Evolutionary conservation across 176 grass and related monocot genomes (phyloP), one percentile per base, ranked within the genome.

Genomic region (Areca catechu): DNA sequence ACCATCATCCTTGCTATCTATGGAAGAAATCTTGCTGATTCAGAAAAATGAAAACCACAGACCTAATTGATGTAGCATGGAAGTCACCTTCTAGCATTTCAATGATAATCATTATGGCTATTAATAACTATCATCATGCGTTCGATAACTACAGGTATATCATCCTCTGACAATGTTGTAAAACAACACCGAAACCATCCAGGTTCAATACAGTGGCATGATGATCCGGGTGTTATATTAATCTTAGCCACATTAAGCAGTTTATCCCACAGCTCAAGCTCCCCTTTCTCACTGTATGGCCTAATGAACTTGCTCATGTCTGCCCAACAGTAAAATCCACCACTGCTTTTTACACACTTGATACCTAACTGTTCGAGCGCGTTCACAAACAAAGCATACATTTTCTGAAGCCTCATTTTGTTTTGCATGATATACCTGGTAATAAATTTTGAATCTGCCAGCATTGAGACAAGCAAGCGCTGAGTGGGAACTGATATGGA

Each of bases 241-340:
- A 98, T 62, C 83, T 92, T 98, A 6, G 87, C 84, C 55, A 76
- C 70, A 56, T 83, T 86, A 65, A 92, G 85, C 53, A 98, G 51
- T 66, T 83, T 85, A 53, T 85, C 78, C 87, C 87, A 98, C 60
- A 98, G 82, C 53, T 82, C 80, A 52, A 56, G 81, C 51, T 98
- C 93, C 9, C 93, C 93, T 73, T 89, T 98, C 72, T 98, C 83
- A 5, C 81, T 98, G 57, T 98, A 98, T 56, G 93, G 83, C 22
- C 50, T 60, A 63, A 98, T 92, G 66, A 80, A 92, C 27, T 61
- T 84, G 72, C 87, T 98, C 93, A 98, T 98, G 73, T 98, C 93
- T 54, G 81, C 87, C 93, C 93, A 98, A 72, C 87, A 92, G 59
- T 98, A 98, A 66, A 98, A 98, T 50, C 93, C 93, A n/a, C 87